Evolutionary conservation across 2,329 filamentous ascomycete genomes (phyloP).

Genomic region (Exserohilum turcica): DNA sequence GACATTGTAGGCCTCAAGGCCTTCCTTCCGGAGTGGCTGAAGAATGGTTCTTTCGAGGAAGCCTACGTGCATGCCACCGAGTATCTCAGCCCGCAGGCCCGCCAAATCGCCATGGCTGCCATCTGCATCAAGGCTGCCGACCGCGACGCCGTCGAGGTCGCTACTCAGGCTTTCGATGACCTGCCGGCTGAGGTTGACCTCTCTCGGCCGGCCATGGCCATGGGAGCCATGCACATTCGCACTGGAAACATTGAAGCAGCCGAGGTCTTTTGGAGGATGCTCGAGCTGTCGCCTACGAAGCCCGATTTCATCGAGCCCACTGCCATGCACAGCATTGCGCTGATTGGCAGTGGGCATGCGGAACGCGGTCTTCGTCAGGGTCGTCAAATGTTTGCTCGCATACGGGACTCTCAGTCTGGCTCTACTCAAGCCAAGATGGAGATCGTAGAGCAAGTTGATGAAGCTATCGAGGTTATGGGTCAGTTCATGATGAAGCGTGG

Average conservation of each 20-base stretch:
- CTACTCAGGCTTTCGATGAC: slow-evolving; percentile 61
- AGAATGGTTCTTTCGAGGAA: slow-evolving; percentile 70
- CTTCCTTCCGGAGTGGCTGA: slow-evolving; percentile 78
- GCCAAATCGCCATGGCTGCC: slow-evolving; percentile 68
- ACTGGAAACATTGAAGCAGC: slow-evolving; percentile 78
- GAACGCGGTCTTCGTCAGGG: slow-evolving; percentile 80
- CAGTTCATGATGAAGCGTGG: slow-evolving; percentile 61
- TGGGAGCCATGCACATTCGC: slow-evolving; percentile 86
- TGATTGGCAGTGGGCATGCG: slow-evolving; percentile 83
- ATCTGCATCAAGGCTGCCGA: slow-evolving; percentile 83
- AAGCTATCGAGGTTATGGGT: slow-evolving; percentile 74
- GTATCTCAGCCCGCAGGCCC: slow-evolving; percentile 62
- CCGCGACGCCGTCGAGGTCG: slow-evolving; percentile 70
- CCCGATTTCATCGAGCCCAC: slow-evolving; percentile 81
- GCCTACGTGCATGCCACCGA: slow-evolving; percentile 75
- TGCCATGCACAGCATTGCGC: slow-evolving; percentile 85
- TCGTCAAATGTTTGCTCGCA: slow-evolving; percentile 84
- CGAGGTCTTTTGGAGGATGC: slow-evolving; percentile 77
- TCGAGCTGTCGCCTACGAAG: slow-evolving; percentile 66
- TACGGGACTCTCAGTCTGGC: slow-evolving; percentile 66
- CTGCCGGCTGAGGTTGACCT: slow-evolving; percentile 54
- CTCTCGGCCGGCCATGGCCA: slow-evolving; percentile 69
- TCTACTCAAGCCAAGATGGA: slow-evolving; percentile 57
- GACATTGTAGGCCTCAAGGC: slow-evolving; percentile 74
- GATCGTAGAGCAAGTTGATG: slow-evolving; percentile 79